phyloP scores from a whole-genome alignment of 2,329 filamentous ascomycete genomes.

The Alternaria postmessia region DNA sequence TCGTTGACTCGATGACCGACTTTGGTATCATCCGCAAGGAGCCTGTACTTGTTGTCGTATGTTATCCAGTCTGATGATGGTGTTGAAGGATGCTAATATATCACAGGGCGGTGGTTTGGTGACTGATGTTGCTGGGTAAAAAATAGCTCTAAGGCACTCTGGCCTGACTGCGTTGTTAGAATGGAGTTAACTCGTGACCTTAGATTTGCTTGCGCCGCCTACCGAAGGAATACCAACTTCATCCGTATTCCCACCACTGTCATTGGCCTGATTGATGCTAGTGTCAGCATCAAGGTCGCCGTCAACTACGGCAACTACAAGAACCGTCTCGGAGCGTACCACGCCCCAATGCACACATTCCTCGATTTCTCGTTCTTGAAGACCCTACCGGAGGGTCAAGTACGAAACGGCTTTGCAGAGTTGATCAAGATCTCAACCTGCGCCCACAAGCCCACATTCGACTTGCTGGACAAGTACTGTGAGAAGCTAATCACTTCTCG shows the following conservation, averaged over 20 bases:
- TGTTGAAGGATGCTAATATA: slow-evolving; percentile 17
- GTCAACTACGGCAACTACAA: slow-evolving; percentile 81
- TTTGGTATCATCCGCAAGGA: slow-evolving; percentile 74
- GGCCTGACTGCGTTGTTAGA: slow-evolving; percentile 45
- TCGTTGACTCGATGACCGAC: slow-evolving; percentile 77
- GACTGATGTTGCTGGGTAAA: slow-evolving; percentile 70
- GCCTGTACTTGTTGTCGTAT: slow-evolving; percentile 46
- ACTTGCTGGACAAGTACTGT: slow-evolving; percentile 73
- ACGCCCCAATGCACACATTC: slow-evolving; percentile 75
- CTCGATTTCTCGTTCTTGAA: slow-evolving; percentile 77
- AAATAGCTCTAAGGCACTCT: slow-evolving; percentile 59
- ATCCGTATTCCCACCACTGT: slow-evolving; percentile 78
- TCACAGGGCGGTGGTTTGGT: slow-evolving; percentile 52
- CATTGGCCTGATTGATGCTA: slow-evolving; percentile 78
- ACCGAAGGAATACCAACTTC: slow-evolving; percentile 76
- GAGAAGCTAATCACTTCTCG: slow-evolving; percentile 71
- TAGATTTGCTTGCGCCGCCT: slow-evolving; percentile 69
- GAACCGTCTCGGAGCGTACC: slow-evolving; percentile 76
- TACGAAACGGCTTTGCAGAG: slow-evolving; percentile 77
- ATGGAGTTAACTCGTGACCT: slow-evolving; percentile 28
- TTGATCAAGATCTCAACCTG: slow-evolving; percentile 79
- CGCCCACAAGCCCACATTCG: slow-evolving; percentile 70
- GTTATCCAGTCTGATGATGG: slow-evolving; percentile 9
- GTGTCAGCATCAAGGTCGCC: slow-evolving; percentile 79
- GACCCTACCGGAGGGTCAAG: slow-evolving; percentile 71